Evolutionary conservation across 768 basidiomycete genomes (phyloP).

Genomic region (Lentinula sp.): DNA sequence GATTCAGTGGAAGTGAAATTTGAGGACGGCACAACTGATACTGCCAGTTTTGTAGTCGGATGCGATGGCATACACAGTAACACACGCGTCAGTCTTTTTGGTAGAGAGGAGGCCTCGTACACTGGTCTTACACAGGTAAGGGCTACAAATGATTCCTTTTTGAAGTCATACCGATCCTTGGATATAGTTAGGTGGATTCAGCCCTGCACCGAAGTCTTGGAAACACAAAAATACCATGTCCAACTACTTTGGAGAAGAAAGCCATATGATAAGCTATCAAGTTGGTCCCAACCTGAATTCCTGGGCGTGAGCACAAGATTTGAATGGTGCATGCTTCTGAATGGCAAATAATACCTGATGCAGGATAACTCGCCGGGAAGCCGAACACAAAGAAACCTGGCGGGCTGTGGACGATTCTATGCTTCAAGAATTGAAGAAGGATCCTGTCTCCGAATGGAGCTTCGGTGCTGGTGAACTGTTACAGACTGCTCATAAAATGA

Average conservation of each 20-base stretch:
- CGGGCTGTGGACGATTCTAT: conserved; percentile 23
- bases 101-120: conserved; percentile 26
- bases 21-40: conserved; percentile 26
- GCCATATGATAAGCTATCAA: conserved; percentile 30
- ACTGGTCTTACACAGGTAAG: conserved; percentile 32
- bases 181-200: conserved; percentile 27
- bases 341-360: neutral
- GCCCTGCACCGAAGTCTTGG: conserved; percentile 16
- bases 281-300: conserved; percentile 21
- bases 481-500: conserved; percentile 9
- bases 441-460: conserved; percentile 8
- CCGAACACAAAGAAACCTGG: conserved; percentile 35
- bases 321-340: too few relatives aligned
- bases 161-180: neutral
- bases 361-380: conserved; percentile 29
- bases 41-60: conserved; percentile 33
- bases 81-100: conserved; percentile 30
- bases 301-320: conserved; percentile 27
- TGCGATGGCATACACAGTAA: conserved; percentile 40
- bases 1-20: conserved; percentile 26
- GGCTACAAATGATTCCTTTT: neutral
- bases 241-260: conserved; percentile 29
- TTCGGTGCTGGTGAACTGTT: conserved; percentile 14
- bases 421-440: conserved; percentile 7
- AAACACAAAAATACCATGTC: conserved; percentile 15